Evolutionary conservation across 2,329 filamentous ascomycete species (phyloP).

Genomic region (Phialophora macrospora): DNA sequence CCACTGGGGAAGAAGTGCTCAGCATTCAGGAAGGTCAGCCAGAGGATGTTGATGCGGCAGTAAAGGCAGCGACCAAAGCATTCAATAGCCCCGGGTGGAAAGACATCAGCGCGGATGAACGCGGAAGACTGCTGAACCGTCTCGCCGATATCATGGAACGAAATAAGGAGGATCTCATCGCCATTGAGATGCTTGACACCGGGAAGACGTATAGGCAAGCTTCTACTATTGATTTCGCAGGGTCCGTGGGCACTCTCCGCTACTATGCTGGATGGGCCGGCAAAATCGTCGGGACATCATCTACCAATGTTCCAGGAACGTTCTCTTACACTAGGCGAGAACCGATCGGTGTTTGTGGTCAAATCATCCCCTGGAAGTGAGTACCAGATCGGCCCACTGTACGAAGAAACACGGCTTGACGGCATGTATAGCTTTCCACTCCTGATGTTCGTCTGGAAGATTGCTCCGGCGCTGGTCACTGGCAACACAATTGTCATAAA

Average conservation of each 20-base stretch:
- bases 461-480: conserved; percentile 66
- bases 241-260: conserved; percentile 70
- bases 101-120: conserved; percentile 46
- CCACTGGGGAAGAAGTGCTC: conserved; percentile 41
- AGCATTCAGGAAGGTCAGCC: conserved; percentile 42
- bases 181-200: conserved; percentile 78
- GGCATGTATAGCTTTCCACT: conserved; percentile 7
- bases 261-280: conserved; percentile 82
- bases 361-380: conserved; percentile 87
- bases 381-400: neutral
- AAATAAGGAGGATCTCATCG: conserved; percentile 65
- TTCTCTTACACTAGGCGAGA: conserved; percentile 84
- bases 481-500: conserved; percentile 73
- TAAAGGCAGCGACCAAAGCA: conserved; percentile 44
- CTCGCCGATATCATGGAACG: conserved; percentile 69
- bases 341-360: conserved; percentile 75
- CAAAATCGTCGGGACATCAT: conserved; percentile 77
- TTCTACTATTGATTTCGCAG: conserved; percentile 68
- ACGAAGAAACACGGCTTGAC: neutral
- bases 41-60: conserved; percentile 45
- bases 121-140: conserved; percentile 39
- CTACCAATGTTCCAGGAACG: conserved; percentile 70
- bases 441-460: conserved; percentile 52
- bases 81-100: conserved; percentile 61
- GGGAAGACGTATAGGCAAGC: conserved; percentile 74